Evolutionary conservation across 2,329 filamentous ascomycete genomes (phyloP), one percentile per base, ranked within the genome.

Genomic region (Leptographium procerum): DNA sequence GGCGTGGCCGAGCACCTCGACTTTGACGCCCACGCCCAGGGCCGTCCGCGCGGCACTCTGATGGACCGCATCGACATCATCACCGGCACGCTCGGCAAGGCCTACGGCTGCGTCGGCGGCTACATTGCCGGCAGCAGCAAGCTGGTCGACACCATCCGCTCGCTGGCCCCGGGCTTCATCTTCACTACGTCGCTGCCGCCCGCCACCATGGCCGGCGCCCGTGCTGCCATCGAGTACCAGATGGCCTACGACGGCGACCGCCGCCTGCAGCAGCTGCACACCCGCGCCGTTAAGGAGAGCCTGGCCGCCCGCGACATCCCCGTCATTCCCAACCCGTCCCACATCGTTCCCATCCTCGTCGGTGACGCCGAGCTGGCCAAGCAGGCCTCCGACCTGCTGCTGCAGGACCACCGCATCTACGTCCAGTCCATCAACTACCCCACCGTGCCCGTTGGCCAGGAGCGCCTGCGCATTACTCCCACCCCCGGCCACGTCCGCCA

Each of bases 341-440:
- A 99, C 75, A 99, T 99, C 68, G 81, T 99, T 56, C 94, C 94
- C 4, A 82, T 97, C 57, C 81, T 99, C 14, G 92, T 99, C 55
- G 94, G 94, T 60, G 94, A 95, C 68, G 94, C 94, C 52, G 91
- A 94, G 73, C 77, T 95, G 47, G 94, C 94, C 60, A 96, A 94
- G 79, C 80, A 86, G 66, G 94, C 94, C 9, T 95, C 89, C 28
- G 94, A 99, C 70, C 84, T 95, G 77, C 84, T 99, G 26, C 82
- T 99, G 16, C 85, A 88, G 65, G 87, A 95, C 65, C 88, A 96
- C 77, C 83, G 85, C 61, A 96, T 99, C 69, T 99, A 99, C 70
- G 94, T 99, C 29, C 94, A 99, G 75, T 91, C 90, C 58, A 97
- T 99, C 81, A 99, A 99, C 77, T 97, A 97, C 74, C 94, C 94